Base-by-base conservation (phyloP, 768 basidiomycete species). In the Naganishia friedmannii region DNA sequence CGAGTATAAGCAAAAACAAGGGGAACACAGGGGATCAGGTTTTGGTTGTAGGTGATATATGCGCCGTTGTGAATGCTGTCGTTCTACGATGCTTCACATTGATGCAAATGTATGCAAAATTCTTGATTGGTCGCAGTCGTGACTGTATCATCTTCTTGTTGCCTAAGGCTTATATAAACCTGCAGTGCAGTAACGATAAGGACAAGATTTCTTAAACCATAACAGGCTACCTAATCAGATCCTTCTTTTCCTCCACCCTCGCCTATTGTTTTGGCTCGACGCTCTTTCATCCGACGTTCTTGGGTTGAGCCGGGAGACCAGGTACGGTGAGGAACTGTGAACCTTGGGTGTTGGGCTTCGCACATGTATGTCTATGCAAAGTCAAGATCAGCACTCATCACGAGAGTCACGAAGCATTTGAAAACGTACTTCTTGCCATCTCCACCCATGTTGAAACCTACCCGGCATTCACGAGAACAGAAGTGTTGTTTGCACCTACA, bases 1-100 rank as follows among this genome's bases (percentile, higher is more conserved):
- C 87, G 93, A 80, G 94, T 97, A 34, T 92, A 55, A 63, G 58
- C 51, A 2, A 23, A 26, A 31, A 6, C 21, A 66, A 23, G 34
- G 31, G 28, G 51, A 53, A 13, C 1, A 48, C 23, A 31, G 21
- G 19, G 42, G 60, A 13, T 46, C 15, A 12, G 34, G 48, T 12
- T 51, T n/a, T 51, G 48, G 48, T 26, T 51, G 48, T 4, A 51
- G 17, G 48, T 42, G 42, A 26, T 51, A 21, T n/a, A 46, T 4
- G n/a, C 7, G 23, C 48, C 7, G 12, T 23, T 42, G 42, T 42
- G 15, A 42, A 42, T 42, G 42, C 15, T 42, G 7, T 15, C 2
- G 9, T 2, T 42, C n/a, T 21, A 51, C 13, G 19, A 51, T 51
- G 7, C 3, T 21, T 51, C 42, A 26, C 13, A 8, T 23, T 51